Evolutionary conservation across 1,284 basidiomycete genomes (phyloP).

Genomic region (Pyrrhoderma lamaoense): DNA sequence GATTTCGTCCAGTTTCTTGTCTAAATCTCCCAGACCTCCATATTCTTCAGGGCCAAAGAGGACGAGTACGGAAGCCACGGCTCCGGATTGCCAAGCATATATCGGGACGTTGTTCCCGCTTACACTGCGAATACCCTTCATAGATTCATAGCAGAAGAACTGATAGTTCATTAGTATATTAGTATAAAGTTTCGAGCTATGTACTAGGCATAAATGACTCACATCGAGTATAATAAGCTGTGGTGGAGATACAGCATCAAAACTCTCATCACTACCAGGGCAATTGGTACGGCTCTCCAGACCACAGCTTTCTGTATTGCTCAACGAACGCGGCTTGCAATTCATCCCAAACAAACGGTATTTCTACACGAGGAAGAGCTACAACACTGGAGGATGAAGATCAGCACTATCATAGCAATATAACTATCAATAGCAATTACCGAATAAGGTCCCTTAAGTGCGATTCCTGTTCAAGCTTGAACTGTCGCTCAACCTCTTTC

Average conservation of each 20-base stretch:
- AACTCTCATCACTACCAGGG: neutral
- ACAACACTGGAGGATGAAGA: constrained; percentile 1
- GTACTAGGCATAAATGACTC: neutral
- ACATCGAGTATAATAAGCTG: neutral
- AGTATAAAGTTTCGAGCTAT: neutral
- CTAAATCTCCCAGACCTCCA: constrained; percentile 5
- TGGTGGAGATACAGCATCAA: neutral
- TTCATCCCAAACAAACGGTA: neutral
- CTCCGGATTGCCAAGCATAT: constrained; percentile 1
- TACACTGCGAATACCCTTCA: constrained; percentile 1
- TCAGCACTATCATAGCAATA: no score
- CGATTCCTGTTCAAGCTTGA: neutral
- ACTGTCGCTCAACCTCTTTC: neutral
- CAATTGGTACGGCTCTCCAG: neutral
- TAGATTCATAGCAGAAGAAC: constrained; percentile 4
- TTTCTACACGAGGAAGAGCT: neutral
- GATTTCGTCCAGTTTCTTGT: neutral
- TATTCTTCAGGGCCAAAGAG: constrained; percentile 3
- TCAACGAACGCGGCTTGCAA: no score
- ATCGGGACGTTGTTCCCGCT: constrained; percentile 7
- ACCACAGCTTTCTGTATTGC: neutral
- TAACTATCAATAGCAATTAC: neutral
- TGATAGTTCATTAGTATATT: neutral
- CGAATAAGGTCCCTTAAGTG: constrained; percentile 1
- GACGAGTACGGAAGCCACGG: neutral